Base-by-base conservation (phyloP, 352 stramenopile species). In the Globisporangium viniferum region DNA sequence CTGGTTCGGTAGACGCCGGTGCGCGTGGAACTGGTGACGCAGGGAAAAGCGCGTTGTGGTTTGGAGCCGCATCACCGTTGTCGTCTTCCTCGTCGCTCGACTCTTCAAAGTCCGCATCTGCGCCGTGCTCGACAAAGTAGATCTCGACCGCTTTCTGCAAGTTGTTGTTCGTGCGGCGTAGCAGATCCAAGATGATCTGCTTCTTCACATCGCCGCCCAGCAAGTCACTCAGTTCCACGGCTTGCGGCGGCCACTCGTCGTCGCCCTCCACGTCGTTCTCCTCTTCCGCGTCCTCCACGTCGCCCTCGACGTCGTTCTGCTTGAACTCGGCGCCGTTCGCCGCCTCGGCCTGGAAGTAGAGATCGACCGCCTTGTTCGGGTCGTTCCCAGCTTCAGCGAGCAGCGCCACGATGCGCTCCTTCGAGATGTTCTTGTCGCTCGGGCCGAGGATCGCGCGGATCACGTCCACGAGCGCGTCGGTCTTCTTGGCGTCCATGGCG, bases 311-410 rank as follows among this genome's bases (percentile, higher is more conserved):
- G 72, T 87, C 81, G 67, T 87, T 87, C 44, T 82, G 67, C 64
- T 81, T 73, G 20, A 80, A 62, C 59, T 70, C 58, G 35, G 71
- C 72, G 67, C 78, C 79, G 53, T 79, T 81, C 48, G 71, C 65
- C 3, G 76, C 73, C 33, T 89, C 81, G 5, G 73, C 73, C 70
- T 93, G 86, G 75, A 93, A 94, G 68, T 81, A 93, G 59, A 93
- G 62, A 54, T 94, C 84, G 53, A 94, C 83, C 3, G 84, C 86
- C 71, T 94, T 94, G 76, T 94, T 92, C 18, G 86, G 84, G 68
- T 94, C 83, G 67, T 91, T 87, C 29, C 66, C 73, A 10, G 84
- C 84, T 66, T 87, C 66, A 3, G 66, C n/a, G 7, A 94, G 72
- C 59, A 94, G 73, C 73, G 68, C 73, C 49, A 93, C 55, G 65